Evolutionary conservation across 208 protist species (phyloP).

Genomic region (Spongospora subterranea): DNA sequence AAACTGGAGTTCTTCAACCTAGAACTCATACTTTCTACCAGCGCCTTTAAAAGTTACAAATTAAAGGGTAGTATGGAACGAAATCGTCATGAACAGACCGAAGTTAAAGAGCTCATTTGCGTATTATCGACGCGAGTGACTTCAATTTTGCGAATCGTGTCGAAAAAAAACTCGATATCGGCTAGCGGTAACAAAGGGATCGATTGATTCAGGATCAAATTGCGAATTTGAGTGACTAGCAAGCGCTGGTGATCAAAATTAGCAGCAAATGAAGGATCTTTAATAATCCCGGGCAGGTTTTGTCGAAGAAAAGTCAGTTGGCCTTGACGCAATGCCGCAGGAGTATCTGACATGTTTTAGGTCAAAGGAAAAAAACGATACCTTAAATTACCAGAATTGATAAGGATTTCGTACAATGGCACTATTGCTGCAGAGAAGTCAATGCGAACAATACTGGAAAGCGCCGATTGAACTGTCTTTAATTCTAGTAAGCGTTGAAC

Average conservation of each 20-base stretch:
- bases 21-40: neutral
- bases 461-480: conserved; percentile 9
- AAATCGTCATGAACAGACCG: neutral
- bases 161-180: neutral
- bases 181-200: neutral
- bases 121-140: neutral
- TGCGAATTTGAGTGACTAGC: neutral
- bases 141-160: neutral
- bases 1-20: neutral
- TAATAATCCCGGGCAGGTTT: neutral
- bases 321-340: neutral
- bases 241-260: neutral
- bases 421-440: conserved; percentile 35
- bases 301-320: conserved; percentile 17
- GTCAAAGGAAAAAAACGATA: neutral
- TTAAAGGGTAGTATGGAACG: neutral
- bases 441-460: neutral
- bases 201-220: neutral
- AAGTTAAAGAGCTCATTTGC: neutral
- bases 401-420: neutral
- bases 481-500: neutral
- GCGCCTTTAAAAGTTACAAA: neutral
- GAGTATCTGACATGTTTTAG: neutral
- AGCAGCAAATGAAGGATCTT: neutral
- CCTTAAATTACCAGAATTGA: neutral